Conservation (phyloP, 306 rosid species). For the Hylodesmum podocarpum region DNA sequence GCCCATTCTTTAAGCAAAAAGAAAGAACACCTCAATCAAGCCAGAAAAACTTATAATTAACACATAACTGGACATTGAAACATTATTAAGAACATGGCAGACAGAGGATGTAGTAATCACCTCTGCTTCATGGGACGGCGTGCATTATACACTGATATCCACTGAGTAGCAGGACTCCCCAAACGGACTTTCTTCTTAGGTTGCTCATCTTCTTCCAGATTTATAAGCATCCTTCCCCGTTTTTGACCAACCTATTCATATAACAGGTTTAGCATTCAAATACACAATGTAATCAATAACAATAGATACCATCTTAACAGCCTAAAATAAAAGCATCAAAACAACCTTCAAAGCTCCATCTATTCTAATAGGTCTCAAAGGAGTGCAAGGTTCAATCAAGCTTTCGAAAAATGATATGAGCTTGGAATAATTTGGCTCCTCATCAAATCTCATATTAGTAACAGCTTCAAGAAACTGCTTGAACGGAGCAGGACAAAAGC, state of each 20-base stretch:
- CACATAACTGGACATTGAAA: neutral
- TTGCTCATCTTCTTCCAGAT: constrained; percentile 88
- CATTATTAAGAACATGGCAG: constrained; percentile 1
- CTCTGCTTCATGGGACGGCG: constrained; percentile 96
- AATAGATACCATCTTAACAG: neutral
- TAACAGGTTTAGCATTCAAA: constrained; percentile 21
- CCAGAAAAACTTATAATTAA: neutral
- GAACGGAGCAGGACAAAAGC: constrained; percentile 87
- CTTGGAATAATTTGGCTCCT: constrained; percentile 90
- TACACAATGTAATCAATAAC: neutral
- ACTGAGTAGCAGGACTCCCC: constrained; percentile 93
- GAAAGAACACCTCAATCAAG: constrained; percentile 5
- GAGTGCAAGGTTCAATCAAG: constrained; percentile 74
- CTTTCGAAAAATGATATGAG: constrained; percentile 79
- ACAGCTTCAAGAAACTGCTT: constrained; percentile 89
- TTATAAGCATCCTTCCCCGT: constrained; percentile 74
- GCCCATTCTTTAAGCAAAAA: neutral
- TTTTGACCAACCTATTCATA: constrained; percentile 81
- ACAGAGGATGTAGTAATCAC: constrained; percentile 39
- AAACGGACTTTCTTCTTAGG: constrained; percentile 92
- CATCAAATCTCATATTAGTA: constrained; percentile 85
- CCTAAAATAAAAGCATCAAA: neutral
- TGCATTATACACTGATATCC: constrained; percentile 96
- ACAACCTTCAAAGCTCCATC: constrained; percentile 93
- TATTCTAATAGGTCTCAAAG: constrained; percentile 77